Percentiles rank a stretch among this genome's conserved stretches.
These are phyloP conservation scores for Microdochium paspali DNA, from an alignment of 2,329 filamentous ascomycete genomes.

Conservation along the genomic window DNA sequence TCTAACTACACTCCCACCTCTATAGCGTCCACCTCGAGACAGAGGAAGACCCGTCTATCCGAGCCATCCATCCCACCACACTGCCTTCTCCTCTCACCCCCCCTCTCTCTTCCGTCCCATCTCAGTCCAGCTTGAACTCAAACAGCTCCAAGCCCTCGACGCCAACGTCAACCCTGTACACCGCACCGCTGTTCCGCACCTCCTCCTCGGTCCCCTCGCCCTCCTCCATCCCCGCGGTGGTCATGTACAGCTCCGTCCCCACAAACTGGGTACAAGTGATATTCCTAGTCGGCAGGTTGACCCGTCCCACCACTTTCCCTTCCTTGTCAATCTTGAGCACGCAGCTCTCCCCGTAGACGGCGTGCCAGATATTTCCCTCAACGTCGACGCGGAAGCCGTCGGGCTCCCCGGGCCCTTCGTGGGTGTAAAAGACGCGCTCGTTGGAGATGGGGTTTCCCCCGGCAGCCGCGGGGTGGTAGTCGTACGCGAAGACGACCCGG, in stretches of 20 bases:
- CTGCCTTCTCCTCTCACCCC: no score
- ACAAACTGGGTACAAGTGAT: conserved; percentile 76
- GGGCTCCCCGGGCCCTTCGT: conserved; percentile 57
- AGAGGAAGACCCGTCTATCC: background rate
- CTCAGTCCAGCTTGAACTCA: conserved; percentile 51
- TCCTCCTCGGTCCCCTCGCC: conserved; percentile 52
- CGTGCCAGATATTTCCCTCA: conserved; percentile 82
- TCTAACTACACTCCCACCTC: no score
- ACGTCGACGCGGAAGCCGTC: conserved; percentile 81
- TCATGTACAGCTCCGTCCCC: conserved; percentile 68
- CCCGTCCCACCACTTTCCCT: conserved; percentile 64
- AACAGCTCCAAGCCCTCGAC: conserved; percentile 54
- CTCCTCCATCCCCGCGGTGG: conserved; percentile 60
- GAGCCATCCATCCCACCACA: no score
- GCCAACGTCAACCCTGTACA: conserved; percentile 73
- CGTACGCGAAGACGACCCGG: conserved; percentile 61
- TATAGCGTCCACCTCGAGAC: background rate
- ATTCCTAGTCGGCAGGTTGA: conserved; percentile 68
- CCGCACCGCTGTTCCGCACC: conserved; percentile 57
- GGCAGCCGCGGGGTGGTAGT: conserved; percentile 62
- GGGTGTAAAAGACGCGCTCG: conserved; percentile 63
- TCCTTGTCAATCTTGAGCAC: conserved; percentile 65
- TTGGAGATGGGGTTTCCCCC: conserved; percentile 56
- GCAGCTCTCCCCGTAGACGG: conserved; percentile 68
- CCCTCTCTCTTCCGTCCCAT: no score